Evolutionary conservation across 2,329 filamentous ascomycete species (phyloP), one percentile per base, ranked within the genome.

Genomic region (Aspergillus sp.): DNA sequence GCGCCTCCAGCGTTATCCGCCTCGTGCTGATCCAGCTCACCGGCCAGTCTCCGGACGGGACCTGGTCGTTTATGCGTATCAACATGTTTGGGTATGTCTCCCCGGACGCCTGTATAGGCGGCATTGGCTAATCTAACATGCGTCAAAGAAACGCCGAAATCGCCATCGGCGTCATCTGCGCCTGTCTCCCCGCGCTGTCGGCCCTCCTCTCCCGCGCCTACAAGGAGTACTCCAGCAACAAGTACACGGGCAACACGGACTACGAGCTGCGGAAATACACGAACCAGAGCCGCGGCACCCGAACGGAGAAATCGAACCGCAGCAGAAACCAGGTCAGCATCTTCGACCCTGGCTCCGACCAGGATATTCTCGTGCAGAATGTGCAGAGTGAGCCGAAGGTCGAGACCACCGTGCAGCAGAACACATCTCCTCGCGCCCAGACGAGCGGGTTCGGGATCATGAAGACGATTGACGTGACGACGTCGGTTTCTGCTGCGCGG

Each of bases 91-190:
- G 64, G 63, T 64, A 53, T 11, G 60, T 25, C 7, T 38, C 64
- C 75, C 13, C 72, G 1, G 3, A 29, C 9, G 3, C 1, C 11
- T 29, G 25, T 2, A 29, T 29, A 11, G 11, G 11, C 7, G 7
- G 11, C 9, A 11, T 7, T 10, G 25, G 25, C 25, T 29, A 29
- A 29, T 10, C 9, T n/a, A n/a, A n/a, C n/a, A n/a, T n/a, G 1
- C 7, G 7, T 9, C 25, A 29, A 3, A 68, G 68, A 14, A 71
- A 73, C 6, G 71, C 72, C 49, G 72, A 75, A 57, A 61, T 72
- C 47, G 70, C 71, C 43, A 67, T 74, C 38, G 71, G 69, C 10
- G 70, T 75, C 25, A 68, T 75, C 36, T 73, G 71, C 54, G 71
- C 71, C 32, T 75, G 71, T 36, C 67, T 75, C 5, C 72, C 72